Evolutionary conservation across 345 rosid species (phyloP).

Genomic region (rapeseed (Brassica napus)): DNA sequence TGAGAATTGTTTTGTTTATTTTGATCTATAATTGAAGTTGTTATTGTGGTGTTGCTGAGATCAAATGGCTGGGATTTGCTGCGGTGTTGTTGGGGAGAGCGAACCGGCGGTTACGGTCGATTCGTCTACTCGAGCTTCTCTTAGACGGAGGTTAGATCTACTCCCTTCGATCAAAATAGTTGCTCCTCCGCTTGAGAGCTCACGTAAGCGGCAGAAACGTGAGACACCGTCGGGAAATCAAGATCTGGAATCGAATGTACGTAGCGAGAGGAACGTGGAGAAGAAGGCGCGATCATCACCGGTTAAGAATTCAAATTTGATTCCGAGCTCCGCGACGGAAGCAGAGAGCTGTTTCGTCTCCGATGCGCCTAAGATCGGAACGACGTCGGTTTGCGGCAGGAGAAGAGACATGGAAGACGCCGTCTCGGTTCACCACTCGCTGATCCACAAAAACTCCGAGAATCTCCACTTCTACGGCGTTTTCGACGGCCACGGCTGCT

Average conservation of each 20-base stretch:
- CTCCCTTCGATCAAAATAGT: slow-evolving; percentile 55
- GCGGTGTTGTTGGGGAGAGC: slow-evolving; percentile 67
- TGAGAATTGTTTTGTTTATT: background rate
- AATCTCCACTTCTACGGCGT: slow-evolving; percentile 68
- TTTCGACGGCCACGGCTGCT: slow-evolving; percentile 98
- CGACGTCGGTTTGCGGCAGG: slow-evolving; percentile 90
- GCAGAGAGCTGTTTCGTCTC: slow-evolving; percentile 1
- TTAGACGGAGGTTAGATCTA: slow-evolving; percentile 63
- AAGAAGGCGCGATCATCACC: background rate
- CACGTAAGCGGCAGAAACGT: slow-evolving; percentile 53
- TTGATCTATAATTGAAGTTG: background rate
- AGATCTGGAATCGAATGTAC: slow-evolving; percentile 23
- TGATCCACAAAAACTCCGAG: slow-evolving; percentile 29
- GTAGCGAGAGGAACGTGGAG: background rate
- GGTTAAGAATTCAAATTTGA: slow-evolving; percentile 6
- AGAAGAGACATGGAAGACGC: slow-evolving; percentile 98
- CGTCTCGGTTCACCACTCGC: slow-evolving; percentile 57
- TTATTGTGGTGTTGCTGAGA: background rate
- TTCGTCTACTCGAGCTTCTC: slow-evolving; percentile 49
- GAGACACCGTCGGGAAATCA: slow-evolving; percentile 1
- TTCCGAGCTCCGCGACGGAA: slow-evolving; percentile 1
- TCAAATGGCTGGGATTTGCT: slow-evolving; percentile 79
- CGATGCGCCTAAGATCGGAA: slow-evolving; percentile 58
- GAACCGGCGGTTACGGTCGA: slow-evolving; percentile 59
- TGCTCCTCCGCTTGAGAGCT: slow-evolving; percentile 42